These are phyloP conservation scores for Tephrocybe sp. DNA, from an alignment of 768 basidiomycete species.

Conservation along the genomic window DNA sequence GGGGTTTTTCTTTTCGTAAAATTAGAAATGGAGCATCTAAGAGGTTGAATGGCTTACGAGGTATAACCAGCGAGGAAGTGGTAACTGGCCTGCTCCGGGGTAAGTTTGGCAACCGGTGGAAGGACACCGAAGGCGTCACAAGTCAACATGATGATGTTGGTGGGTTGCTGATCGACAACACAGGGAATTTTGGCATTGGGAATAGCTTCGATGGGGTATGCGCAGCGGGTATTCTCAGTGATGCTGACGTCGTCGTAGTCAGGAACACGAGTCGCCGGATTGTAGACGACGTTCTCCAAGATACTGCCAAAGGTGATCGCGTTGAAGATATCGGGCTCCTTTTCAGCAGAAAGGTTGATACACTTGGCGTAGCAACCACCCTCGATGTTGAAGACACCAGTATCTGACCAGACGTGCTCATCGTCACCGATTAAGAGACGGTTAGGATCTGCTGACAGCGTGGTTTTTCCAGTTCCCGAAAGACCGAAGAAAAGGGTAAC, in stretches of 20 bases:
- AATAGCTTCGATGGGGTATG: slow-evolving; percentile 98
- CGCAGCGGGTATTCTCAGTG: slow-evolving; percentile 99
- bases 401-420: slow-evolving; percentile 99
- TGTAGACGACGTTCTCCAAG: slow-evolving; percentile 99
- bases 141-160: slow-evolving; percentile 95
- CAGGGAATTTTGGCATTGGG: slow-evolving; percentile 96
- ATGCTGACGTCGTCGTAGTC: slow-evolving; percentile 97
- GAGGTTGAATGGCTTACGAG: slow-evolving; percentile 50
- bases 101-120: slow-evolving; percentile 91
- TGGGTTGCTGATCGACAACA: slow-evolving; percentile 81
- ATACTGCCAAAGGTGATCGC: slow-evolving; percentile 96
- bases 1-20: slow-evolving; percentile 78
- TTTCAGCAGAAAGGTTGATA: slow-evolving; percentile 94
- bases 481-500: slow-evolving; percentile 99
- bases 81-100: slow-evolving; percentile 94
- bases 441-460: slow-evolving; percentile 93
- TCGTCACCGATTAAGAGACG: slow-evolving; percentile 97
- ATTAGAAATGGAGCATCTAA: not conserved
- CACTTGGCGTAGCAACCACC: slow-evolving; percentile 99
- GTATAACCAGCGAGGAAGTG: slow-evolving; percentile 98
- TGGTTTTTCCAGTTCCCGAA: slow-evolving; percentile 98
- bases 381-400: slow-evolving; percentile 99
- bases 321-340: slow-evolving; percentile 97
- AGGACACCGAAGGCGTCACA: slow-evolving; percentile 99
- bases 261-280: slow-evolving; percentile 74